Conservation (phyloP, 164 flowering plant genomes). For the Piper longum region DNA sequence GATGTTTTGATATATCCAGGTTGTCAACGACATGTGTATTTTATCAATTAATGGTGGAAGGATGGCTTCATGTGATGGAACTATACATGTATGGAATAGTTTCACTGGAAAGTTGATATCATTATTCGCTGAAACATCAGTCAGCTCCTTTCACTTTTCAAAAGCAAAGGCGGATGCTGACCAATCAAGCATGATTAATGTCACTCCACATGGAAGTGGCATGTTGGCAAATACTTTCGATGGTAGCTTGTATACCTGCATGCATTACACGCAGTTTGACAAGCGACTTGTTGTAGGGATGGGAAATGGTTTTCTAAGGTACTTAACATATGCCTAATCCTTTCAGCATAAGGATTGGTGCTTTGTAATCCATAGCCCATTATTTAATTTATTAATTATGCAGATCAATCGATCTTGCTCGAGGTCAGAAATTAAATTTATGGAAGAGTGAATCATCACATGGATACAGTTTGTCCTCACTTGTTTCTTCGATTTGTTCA, state of each 20-base stretch:
- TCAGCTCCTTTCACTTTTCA: slow-evolving; percentile 29
- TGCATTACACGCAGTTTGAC: slow-evolving; percentile 46
- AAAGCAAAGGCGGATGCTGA: slow-evolving; percentile 35
- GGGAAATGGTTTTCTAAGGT: slow-evolving; percentile 93
- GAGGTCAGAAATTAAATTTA: slow-evolving; percentile 69
- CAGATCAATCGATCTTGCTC: slow-evolving; percentile 76
- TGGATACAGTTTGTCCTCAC: slow-evolving; percentile 57
- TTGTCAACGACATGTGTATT: slow-evolving; percentile 73
- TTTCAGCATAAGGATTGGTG: neutral
- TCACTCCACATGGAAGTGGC: slow-evolving; percentile 50
- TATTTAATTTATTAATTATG: neutral
- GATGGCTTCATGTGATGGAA: slow-evolving; percentile 96
- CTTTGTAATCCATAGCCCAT: neutral
- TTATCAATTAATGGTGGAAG: slow-evolving; percentile 51
- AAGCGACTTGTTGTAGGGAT: slow-evolving; percentile 71
- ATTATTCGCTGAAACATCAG: slow-evolving; percentile 48
- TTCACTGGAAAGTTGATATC: slow-evolving; percentile 64
- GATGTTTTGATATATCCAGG: slow-evolving; percentile 29
- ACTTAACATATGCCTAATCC: neutral
- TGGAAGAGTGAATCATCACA: slow-evolving; percentile 61
- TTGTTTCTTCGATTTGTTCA: slow-evolving; percentile 79
- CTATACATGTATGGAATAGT: slow-evolving; percentile 86
- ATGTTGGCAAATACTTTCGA: slow-evolving; percentile 60
- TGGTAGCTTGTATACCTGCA: slow-evolving; percentile 79
- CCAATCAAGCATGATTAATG: slow-evolving; percentile 41